Base-by-base conservation (phyloP, 2,329 filamentous ascomycete species). In the Leptographium flavum region DNA sequence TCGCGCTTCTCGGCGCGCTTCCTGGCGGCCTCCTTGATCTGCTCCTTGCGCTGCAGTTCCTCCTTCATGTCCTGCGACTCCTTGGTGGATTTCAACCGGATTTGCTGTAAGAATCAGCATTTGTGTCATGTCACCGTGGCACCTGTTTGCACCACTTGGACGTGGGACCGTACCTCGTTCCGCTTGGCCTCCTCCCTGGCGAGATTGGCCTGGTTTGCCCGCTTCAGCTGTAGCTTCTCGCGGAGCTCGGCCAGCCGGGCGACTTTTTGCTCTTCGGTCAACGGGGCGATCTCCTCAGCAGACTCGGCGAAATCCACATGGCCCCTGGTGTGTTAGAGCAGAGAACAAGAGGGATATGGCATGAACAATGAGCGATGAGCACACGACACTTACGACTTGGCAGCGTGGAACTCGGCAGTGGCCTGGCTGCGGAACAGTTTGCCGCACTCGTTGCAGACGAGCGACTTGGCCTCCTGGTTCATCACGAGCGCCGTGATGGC, bases 291-390 rank as follows among this genome's bases (percentile, higher is more conserved):
- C 58, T 93, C 87, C 56, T 96, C 90, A 4, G 85, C 90, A 0
- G 88, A 95, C 61, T 98, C 87, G 19, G 83, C 76, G 60, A 98
- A 98, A 63, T 95, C 83, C 39, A 80, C 77, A 62, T 98, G 92
- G 41, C 86, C 83, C 9, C 79, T 84, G 21, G n/a, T 3, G 11
- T 7, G 15, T 4, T 14, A 30, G 42, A 32, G 25, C 5, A n/a
- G 13, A 42, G 32, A 21, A n/a, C 2, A 7, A 25, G 17, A 17
- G 30, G 32, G 10, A 9, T 23, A 40, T n/a, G 42, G 28, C 13
- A 35, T 35, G 9, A 8, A 30, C 30, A 22, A 28, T 30, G 3
- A 22, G 9, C n/a, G n/a, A n/a, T n/a, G n/a, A n/a, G 10, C 0
- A 11, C 3, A 22, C 6, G 45, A 28, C 32, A 62, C 74, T 50